phyloP scores from a whole-genome alignment of 768 basidiomycete genomes.

The Kwoniella pini region DNA sequence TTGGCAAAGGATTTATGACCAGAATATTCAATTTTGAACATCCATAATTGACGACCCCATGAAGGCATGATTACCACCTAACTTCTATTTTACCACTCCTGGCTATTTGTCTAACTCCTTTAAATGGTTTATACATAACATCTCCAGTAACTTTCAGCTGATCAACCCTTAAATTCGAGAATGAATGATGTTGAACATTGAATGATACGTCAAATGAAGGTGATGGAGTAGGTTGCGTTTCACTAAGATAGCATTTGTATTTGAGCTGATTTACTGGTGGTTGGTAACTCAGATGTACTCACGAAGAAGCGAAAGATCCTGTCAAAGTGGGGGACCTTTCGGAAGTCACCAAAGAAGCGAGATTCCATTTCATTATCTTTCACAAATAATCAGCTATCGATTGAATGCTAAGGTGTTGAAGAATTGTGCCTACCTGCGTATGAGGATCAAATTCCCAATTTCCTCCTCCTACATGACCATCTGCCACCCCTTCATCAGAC shows the following conservation, averaged over 20 bases:
- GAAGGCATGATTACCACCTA: conserved; percentile 57
- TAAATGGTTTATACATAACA: conserved; percentile 85
- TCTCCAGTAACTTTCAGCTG: conserved; percentile 73
- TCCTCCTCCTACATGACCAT: conserved; percentile 58
- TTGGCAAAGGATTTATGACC: too few species aligned
- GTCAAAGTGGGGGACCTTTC: conserved; percentile 70
- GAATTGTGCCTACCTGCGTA: conserved; percentile 63
- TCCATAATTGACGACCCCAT: too few species aligned
- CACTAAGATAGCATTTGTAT: too few species aligned
- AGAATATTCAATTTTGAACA: too few species aligned
- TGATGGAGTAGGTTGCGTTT: conserved; percentile 63
- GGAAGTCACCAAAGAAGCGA: conserved; percentile 64
- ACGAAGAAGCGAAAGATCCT: conserved; percentile 75
- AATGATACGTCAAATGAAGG: conserved; percentile 74
- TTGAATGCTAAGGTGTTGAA: background rate
- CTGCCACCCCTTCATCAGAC: conserved; percentile 26
- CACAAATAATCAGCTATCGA: background rate
- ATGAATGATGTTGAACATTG: conserved; percentile 68
- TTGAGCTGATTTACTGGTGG: too few species aligned
- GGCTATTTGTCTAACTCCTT: conserved; percentile 75
- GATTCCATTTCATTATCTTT: conserved; percentile 77
- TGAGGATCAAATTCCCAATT: conserved; percentile 80
- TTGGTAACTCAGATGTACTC: conserved; percentile 37
- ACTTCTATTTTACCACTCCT: conserved; percentile 69
- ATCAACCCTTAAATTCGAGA: conserved; percentile 79